Evolutionary conservation across 2,329 filamentous ascomycete genomes (phyloP).

Genomic region (Ilyonectria robusta): DNA sequence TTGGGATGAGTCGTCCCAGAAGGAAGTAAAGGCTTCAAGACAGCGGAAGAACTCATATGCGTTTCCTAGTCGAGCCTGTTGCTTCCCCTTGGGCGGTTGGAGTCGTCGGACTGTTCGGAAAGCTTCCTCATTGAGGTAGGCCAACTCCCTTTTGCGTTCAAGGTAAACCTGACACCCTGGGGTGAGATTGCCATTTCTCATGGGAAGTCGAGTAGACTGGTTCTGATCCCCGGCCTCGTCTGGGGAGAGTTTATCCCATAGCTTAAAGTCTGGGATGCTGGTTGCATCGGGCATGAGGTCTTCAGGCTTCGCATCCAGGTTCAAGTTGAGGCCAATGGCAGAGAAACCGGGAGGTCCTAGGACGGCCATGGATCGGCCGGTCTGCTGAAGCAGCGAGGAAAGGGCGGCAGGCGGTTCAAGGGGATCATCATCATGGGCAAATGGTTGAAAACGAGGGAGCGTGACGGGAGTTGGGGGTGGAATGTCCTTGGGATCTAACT

Average conservation of each 20-base stretch:
- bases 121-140: slow-evolving; percentile 68
- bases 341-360: slow-evolving; percentile 64
- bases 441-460: slow-evolving; percentile 63
- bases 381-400: slow-evolving; percentile 65
- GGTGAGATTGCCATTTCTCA: slow-evolving; percentile 68
- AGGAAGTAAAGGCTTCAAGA: slow-evolving; percentile 70
- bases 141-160: slow-evolving; percentile 71
- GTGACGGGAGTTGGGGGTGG: slow-evolving; percentile 70
- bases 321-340: slow-evolving; percentile 71
- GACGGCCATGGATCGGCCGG: slow-evolving; percentile 62
- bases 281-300: slow-evolving; percentile 69
- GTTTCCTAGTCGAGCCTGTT: slow-evolving; percentile 70
- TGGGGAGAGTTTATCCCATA: slow-evolving; percentile 64
- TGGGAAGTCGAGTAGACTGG: slow-evolving; percentile 60
- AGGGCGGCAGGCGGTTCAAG: slow-evolving; percentile 56
- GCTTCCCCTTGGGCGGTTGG: slow-evolving; percentile 66
- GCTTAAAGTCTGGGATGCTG: slow-evolving; percentile 66
- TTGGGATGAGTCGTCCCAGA: slow-evolving; percentile 73
- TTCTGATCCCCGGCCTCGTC: slow-evolving; percentile 67
- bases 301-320: slow-evolving; percentile 61
- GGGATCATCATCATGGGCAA: slow-evolving; percentile 50
- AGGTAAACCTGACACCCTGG: slow-evolving; percentile 72
- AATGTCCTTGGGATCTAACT: slow-evolving; percentile 64
- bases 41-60: slow-evolving; percentile 77
- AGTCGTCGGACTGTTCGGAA: slow-evolving; percentile 74